phyloP scores from a whole-genome alignment of 2,329 filamentous ascomycete species.

The Colletotrichum brevisporum region DNA sequence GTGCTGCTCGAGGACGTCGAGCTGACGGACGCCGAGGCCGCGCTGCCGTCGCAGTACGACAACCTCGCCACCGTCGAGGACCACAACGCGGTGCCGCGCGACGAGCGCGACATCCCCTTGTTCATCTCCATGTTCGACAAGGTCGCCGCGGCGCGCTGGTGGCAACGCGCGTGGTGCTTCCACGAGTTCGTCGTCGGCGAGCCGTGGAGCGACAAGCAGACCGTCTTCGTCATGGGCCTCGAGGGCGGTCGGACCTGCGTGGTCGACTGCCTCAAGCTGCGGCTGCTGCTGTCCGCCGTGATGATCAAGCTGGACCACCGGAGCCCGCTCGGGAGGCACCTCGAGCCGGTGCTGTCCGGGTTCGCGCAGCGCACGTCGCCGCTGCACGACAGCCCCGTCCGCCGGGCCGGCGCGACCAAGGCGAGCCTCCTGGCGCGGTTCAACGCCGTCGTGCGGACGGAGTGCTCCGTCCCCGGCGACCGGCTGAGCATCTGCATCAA shows the following conservation, averaged over 20 bases:
- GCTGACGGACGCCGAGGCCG: conserved; percentile 7
- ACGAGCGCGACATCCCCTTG: not conserved
- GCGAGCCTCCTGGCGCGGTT: conserved; percentile 30
- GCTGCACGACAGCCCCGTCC: conserved; percentile 1
- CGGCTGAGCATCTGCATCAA: conserved; percentile 26
- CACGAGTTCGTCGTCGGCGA: conserved; percentile 29
- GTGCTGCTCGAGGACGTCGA: conserved; percentile 30
- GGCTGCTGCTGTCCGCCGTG: conserved; percentile 2
- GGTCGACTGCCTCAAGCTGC: conserved; percentile 12
- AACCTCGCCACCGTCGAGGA: not conserved
- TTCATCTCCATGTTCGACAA: conserved; percentile 16
- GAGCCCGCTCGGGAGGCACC: not conserved
- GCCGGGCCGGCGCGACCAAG: not conserved
- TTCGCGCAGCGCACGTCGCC: conserved; percentile 28
- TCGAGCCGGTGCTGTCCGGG: conserved; percentile 23
- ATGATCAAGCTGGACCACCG: conserved; percentile 6
- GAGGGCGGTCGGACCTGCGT: not conserved
- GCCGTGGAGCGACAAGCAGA: conserved; percentile 29
- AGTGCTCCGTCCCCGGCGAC: conserved; percentile 17
- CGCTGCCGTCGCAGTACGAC: not conserved
- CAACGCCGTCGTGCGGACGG: conserved; percentile 24
- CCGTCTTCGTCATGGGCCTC: conserved; percentile 21
- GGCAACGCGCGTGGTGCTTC: conserved; percentile 33
- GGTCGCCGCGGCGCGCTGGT: conserved; percentile 28
- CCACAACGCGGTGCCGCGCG: not conserved